These are phyloP conservation scores for Mollisiaceae sp. DNA, from an alignment of 2,329 filamentous ascomycete genomes.

Conservation along the genomic window DNA sequence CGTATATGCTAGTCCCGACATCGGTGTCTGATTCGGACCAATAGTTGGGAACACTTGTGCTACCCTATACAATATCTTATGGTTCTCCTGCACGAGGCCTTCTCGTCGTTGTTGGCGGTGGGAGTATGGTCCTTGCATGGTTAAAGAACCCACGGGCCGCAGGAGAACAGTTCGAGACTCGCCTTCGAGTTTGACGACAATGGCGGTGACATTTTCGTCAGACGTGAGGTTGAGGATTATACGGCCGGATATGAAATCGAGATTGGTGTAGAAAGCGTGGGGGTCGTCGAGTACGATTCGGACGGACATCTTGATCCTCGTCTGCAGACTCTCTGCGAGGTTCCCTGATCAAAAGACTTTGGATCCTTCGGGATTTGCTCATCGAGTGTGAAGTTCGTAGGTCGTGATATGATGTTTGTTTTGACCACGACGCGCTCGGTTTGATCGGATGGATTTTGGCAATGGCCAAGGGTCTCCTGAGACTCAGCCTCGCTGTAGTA, in stretches of 20 bases:
- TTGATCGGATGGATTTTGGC: constrained; percentile 13
- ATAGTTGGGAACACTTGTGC: constrained; percentile 69
- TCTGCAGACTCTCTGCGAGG: background rate
- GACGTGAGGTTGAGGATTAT: constrained; percentile 63
- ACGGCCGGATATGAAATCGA: constrained; percentile 72
- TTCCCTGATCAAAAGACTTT: background rate
- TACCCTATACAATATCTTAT: constrained; percentile 78
- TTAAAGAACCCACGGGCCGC: constrained; percentile 29
- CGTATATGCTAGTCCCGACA: constrained; percentile 53
- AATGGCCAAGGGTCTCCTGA: constrained; percentile 1
- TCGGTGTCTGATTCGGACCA: constrained; percentile 38
- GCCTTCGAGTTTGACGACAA: constrained; percentile 84
- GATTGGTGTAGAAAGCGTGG: constrained; percentile 78
- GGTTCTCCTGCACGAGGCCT: constrained; percentile 58
- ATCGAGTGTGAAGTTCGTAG: constrained; percentile 1
- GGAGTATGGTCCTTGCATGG: constrained; percentile 24
- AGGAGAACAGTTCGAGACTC: constrained; percentile 68
- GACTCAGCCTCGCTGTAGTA: constrained; percentile 25
- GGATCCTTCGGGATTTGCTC: constrained; percentile 7
- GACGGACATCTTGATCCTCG: constrained; percentile 60
- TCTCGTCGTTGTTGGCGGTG: constrained; percentile 27
- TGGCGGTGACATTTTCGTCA: constrained; percentile 71
- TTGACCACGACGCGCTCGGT: constrained; percentile 15
- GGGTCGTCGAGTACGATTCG: constrained; percentile 69
- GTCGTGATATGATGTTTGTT: background rate